Conservation (phyloP, 768 basidiomycete species). For the Candolleomyces aberdarensis region DNA sequence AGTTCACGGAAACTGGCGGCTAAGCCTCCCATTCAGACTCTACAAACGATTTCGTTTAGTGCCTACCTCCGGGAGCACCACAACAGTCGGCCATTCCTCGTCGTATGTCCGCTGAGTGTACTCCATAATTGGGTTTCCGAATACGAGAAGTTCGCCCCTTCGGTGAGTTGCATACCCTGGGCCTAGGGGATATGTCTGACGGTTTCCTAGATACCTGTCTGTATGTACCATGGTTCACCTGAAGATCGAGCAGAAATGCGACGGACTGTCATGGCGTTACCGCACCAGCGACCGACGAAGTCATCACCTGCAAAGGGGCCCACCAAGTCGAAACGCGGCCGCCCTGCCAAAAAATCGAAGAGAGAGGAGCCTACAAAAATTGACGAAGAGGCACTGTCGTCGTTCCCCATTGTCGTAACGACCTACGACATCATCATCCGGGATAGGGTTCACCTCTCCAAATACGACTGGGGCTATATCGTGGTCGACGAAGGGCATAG, state of each 20-base stretch:
- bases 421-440: conserved; percentile 93
- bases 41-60: conserved; percentile 93
- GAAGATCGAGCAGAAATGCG: conserved; percentile 80
- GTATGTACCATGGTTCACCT: conserved; percentile 88
- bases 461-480: conserved; percentile 85
- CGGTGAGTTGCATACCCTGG: conserved; percentile 17
- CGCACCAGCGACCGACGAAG: conserved; percentile 12
- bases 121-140: conserved; percentile 90
- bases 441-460: conserved; percentile 58
- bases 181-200: neutral
- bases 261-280: conserved; percentile 49
- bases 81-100: conserved; percentile 71
- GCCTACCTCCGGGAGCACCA: conserved; percentile 80
- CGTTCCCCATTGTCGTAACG: conserved; percentile 81
- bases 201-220: conserved; percentile 69
- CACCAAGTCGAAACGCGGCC: conserved; percentile 12
- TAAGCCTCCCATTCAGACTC: conserved; percentile 51
- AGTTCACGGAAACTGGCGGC: neutral
- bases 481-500: conserved; percentile 97
- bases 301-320: conserved; percentile 9
- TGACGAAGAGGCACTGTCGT: conserved; percentile 16
- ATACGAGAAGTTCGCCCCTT: conserved; percentile 84
- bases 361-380: conserved; percentile 18
- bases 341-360: conserved; percentile 10
- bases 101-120: conserved; percentile 93